phyloP scores from a whole-genome alignment of 139 green algal genomes.

The Chlamydomonas schloesseri region DNA sequence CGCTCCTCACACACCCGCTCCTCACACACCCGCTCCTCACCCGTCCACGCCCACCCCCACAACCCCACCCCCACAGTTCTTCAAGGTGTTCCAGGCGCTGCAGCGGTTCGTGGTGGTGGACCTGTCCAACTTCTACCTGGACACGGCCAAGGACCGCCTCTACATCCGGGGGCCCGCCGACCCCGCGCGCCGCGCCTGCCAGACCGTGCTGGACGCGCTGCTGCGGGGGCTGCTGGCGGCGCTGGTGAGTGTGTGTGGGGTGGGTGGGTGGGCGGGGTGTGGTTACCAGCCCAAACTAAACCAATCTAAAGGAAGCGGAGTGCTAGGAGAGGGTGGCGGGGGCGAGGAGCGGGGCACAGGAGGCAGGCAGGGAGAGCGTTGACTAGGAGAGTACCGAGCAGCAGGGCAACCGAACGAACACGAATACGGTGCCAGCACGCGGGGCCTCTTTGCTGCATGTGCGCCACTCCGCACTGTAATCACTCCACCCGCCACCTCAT shows the following conservation, averaged over 20 bases:
- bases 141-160: constrained; percentile 95
- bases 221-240: constrained; percentile 59
- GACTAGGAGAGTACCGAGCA: too few relatives aligned
- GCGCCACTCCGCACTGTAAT: too few relatives aligned
- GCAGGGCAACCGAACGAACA: too few relatives aligned
- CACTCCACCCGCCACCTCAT: too few relatives aligned
- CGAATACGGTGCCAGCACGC: too few relatives aligned
- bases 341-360: background rate
- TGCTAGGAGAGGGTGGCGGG: too few relatives aligned
- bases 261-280: too few relatives aligned
- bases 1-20: too few relatives aligned
- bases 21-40: constrained; percentile 12
- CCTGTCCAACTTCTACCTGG: constrained; percentile 97
- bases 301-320: too few relatives aligned
- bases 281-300: too few relatives aligned
- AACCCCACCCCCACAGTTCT: constrained; percentile 69
- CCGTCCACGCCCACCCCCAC: background rate
- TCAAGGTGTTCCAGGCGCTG: constrained; percentile 78
- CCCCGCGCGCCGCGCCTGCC: constrained; percentile 78
- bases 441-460: too few relatives aligned
- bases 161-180: constrained; percentile 80
- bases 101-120: constrained; percentile 91
- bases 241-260: constrained; percentile 28
- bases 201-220: constrained; percentile 85
- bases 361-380: too few relatives aligned